Evolutionary conservation across 2,329 filamentous ascomycete species (phyloP).

Genomic region (Hypocreales sp.): DNA sequence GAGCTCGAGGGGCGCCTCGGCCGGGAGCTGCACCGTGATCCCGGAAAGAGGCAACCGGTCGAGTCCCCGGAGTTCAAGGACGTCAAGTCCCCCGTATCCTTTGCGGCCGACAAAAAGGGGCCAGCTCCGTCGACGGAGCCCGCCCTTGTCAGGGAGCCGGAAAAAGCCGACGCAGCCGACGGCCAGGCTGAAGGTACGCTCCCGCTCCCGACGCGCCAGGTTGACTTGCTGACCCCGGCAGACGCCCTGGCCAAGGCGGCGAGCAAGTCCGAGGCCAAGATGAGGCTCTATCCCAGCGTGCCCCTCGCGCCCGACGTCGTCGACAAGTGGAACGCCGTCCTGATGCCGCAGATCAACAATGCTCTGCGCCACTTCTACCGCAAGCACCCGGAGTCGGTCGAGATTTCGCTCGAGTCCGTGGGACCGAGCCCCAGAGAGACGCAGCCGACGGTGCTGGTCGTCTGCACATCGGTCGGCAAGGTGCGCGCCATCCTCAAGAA

Average conservation of each 20-base stretch:
- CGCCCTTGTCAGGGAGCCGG: not conserved
- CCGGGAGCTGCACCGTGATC: constrained; percentile 24
- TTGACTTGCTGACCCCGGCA: constrained; percentile 4
- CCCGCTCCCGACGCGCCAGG: not conserved
- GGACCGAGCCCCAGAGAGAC: constrained; percentile 52
- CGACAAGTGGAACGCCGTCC: constrained; percentile 53
- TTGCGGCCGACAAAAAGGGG: constrained; percentile 2
- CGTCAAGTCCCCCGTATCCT: too few relatives aligned
- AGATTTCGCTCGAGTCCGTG: constrained; percentile 62
- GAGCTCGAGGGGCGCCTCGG: constrained; percentile 37
- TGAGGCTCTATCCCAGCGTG: constrained; percentile 44
- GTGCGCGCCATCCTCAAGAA: constrained; percentile 57
- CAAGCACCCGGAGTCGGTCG: constrained; percentile 60
- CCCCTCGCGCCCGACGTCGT: constrained; percentile 43
- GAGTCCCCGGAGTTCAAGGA: constrained; percentile 2
- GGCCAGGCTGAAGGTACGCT: constrained; percentile 7
- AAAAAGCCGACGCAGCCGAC: not conserved
- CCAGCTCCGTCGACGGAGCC: not conserved
- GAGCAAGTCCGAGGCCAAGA: too few relatives aligned
- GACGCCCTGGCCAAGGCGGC: constrained; percentile 7
- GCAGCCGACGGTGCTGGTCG: constrained; percentile 58
- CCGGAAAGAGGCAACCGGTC: not conserved
- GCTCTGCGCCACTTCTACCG: constrained; percentile 56
- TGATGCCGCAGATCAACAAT: constrained; percentile 60
- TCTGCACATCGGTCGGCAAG: constrained; percentile 60